Percentiles rank a stretch among this genome's conserved stretches.
Evolutionary conservation across 2,329 filamentous ascomycete genomes (phyloP).

Genomic region (Colletotrichum graminicola): DNA sequence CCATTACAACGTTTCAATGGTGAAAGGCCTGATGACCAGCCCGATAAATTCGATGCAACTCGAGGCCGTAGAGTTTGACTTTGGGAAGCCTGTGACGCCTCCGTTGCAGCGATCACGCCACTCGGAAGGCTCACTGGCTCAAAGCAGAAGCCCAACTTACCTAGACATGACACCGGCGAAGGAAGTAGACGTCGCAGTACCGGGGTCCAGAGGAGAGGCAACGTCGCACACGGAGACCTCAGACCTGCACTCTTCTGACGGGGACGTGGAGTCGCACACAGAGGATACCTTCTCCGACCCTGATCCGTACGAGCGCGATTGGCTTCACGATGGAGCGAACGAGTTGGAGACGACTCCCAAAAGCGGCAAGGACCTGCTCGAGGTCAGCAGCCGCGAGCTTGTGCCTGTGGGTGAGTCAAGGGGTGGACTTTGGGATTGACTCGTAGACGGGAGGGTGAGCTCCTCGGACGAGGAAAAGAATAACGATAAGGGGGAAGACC

Average conservation of each 20-base stretch:
- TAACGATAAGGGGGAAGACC: conserved; percentile 17
- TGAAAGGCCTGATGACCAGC: conserved; percentile 47
- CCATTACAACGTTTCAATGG: conserved; percentile 46
- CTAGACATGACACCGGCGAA: conserved; percentile 29
- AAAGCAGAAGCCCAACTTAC: conserved; percentile 10
- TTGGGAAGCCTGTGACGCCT: conserved; percentile 36
- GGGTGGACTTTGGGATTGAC: conserved; percentile 43
- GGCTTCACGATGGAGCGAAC: conserved; percentile 21
- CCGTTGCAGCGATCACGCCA: conserved; percentile 32
- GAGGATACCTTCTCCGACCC: conserved; percentile 40
- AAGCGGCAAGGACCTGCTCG: conserved; percentile 19
- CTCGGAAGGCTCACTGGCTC: conserved; percentile 24
- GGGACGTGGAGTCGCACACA: conserved; percentile 40
- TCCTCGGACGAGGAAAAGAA: conserved; percentile 43
- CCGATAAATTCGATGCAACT: conserved; percentile 43
- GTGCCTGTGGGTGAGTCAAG: conserved; percentile 23
- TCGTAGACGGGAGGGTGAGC: conserved; percentile 44
- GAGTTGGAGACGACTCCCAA: conserved; percentile 13
- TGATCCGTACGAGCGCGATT: conserved; percentile 38
- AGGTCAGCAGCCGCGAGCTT: conserved; percentile 30
- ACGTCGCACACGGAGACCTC: conserved; percentile 42
- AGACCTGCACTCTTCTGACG: conserved; percentile 41
- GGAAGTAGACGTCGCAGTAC: conserved; percentile 12
- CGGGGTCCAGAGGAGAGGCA: conserved; percentile 27
- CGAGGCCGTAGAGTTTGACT: conserved; percentile 45